These are phyloP conservation scores for Candida anglica DNA, from an alignment of 805 yeast genomes.

Conservation along the genomic window DNA sequence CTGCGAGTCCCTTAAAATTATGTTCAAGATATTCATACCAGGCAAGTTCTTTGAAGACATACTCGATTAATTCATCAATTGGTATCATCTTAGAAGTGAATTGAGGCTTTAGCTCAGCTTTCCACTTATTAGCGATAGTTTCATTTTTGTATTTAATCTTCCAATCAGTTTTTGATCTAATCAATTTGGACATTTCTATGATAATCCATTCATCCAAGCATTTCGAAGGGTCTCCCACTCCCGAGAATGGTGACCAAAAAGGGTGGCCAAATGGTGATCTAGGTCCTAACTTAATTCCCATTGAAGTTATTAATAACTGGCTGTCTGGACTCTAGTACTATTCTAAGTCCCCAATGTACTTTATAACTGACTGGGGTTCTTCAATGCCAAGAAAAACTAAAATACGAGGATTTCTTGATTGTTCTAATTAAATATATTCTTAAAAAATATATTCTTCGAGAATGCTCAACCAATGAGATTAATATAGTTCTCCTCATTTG, in stretches of 20 bases:
- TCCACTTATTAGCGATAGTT: constrained; percentile 21
- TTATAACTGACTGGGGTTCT: too few relatives aligned
- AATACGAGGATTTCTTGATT: too few relatives aligned
- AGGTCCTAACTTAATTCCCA: too few relatives aligned
- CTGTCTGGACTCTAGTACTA: too few relatives aligned
- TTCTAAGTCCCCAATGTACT: too few relatives aligned
- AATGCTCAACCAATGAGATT: too few relatives aligned
- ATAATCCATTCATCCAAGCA: constrained; percentile 13
- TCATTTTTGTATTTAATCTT: constrained; percentile 16
- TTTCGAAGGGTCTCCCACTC: neutral
- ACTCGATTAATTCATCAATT: constrained; percentile 9
- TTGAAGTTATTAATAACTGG: too few relatives aligned
- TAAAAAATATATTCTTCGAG: too few relatives aligned
- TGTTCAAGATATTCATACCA: constrained; percentile 10
- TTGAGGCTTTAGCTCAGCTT: constrained; percentile 11
- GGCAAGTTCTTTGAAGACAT: constrained; percentile 10
- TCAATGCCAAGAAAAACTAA: too few relatives aligned
- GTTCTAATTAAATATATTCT: too few relatives aligned
- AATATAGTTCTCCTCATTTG: too few relatives aligned
- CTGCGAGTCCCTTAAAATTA: constrained; percentile 4
- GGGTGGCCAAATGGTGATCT: constrained; percentile 5
- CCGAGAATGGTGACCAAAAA: constrained; percentile 1
- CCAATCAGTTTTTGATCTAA: constrained; percentile 26
- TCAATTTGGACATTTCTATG: constrained; percentile 10
- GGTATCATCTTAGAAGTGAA: constrained; percentile 2